phyloP scores from a whole-genome alignment of 352 stramenopile species.

The Blastocystis sp. region DNA sequence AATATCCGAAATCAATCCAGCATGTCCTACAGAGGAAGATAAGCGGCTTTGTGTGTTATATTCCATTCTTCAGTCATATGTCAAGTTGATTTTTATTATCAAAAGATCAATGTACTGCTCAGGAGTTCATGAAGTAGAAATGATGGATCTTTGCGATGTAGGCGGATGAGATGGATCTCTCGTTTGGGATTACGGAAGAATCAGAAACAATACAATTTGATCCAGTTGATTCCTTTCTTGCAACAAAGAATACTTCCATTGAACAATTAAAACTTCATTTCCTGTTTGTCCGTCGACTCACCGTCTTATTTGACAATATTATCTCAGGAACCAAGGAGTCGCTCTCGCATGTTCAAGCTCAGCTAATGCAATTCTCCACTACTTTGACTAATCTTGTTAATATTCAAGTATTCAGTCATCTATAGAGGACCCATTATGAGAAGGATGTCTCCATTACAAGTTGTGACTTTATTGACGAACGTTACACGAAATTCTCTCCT shows the following conservation, averaged over 20 bases:
- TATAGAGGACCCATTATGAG: background rate
- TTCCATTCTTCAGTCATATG: background rate
- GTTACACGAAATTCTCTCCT: background rate
- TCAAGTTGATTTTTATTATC: too few species aligned
- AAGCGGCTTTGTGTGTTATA: conserved; percentile 1
- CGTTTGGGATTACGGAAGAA: too few species aligned
- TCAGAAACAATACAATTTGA: too few species aligned
- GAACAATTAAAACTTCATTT: background rate
- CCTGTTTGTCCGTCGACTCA: background rate
- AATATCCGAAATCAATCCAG: background rate
- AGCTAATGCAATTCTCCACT: background rate
- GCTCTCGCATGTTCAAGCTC: background rate
- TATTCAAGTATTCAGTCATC: background rate
- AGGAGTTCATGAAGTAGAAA: too few species aligned
- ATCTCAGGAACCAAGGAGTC: background rate
- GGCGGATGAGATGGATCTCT: too few species aligned
- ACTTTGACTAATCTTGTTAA: background rate
- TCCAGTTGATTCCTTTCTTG: background rate
- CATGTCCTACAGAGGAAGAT: background rate
- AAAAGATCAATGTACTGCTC: too few species aligned
- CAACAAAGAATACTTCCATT: background rate
- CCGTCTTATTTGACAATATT: background rate
- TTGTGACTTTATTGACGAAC: background rate
- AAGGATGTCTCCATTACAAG: background rate
- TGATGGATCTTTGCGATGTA: too few species aligned